Evolutionary conservation across 116 monocot species (phyloP), one percentile per base, ranked within the genome.

Genomic region (Phalaenopsis hybrid): DNA sequence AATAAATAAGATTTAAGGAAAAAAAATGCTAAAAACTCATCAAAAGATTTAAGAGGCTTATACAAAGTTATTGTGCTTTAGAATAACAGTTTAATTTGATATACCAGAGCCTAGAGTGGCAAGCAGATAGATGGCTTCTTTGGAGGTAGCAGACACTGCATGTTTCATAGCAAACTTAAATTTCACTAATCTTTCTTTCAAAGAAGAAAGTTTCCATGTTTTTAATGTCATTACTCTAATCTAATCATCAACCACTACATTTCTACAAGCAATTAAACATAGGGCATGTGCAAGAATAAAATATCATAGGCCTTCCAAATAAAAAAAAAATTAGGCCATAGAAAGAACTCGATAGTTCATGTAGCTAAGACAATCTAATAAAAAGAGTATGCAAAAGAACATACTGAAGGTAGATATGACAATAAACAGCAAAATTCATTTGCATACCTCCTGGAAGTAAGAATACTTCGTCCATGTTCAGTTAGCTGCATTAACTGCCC

Each of bases 401-500:
- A 45, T 20, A 46, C 12, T 48, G 37, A 75, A 75, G 75, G 15
- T 48, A 46, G 23, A 7, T 31, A 77, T 69, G 28, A 34, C 37
- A 61, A 25, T 51, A 77, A 83, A 8, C 21, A 44, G 10, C 8
- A 74, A 10, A 69, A 55, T 10, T 77, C 4, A 17, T 81, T n/a
- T 51, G 57, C 73, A 28, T 88, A 98, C 98, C 98, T 93, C 83
- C 88, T 85, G 37, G 91, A 87, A 82, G 85, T 17, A 49, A 95
- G 74, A 83, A 92, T 67, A 43, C 80, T 88, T 44, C 90, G 91
- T 2, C 95, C 98, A 92, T 85, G 92, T 52, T 94, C 93, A 49
- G 91, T 94, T 81, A 98, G 80, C 44, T 84, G 83, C 68, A 98
- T 76, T 57, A 92, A 78, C 87, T 94, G 98, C 78, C 93, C 87